Conservation (phyloP, 2,329 filamentous ascomycete species). For the Diaporthe amygdali region DNA sequence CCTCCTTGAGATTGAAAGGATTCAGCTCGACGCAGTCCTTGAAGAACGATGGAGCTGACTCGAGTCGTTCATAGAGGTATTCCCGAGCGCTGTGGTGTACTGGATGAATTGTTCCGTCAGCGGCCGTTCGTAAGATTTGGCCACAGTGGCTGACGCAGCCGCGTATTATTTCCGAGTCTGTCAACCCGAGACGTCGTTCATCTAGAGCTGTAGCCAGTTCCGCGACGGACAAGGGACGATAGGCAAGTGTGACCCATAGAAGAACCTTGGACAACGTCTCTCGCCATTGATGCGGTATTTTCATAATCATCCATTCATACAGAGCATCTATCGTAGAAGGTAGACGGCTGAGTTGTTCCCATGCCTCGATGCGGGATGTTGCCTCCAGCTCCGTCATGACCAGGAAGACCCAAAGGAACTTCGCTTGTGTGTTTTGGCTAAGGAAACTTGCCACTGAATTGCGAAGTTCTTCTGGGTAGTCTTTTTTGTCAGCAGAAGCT, state of each 20-base stretch:
- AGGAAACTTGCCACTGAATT: not conserved
- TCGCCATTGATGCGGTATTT: not conserved
- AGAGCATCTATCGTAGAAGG: not conserved
- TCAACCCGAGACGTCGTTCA: not conserved
- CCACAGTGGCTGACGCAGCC: not conserved
- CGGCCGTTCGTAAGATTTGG: not conserved
- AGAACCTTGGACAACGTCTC: not conserved
- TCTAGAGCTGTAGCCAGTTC: not conserved
- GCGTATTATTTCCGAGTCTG: not conserved
- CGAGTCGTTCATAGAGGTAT: not conserved
- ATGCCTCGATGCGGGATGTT: not conserved
- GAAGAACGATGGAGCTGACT: not conserved
- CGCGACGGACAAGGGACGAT: not conserved
- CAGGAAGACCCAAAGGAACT: not conserved
- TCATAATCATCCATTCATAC: not conserved
- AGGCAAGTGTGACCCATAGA: not conserved
- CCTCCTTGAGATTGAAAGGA: not conserved
- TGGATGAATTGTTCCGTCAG: not conserved
- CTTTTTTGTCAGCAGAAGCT: not conserved
- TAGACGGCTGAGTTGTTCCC: not conserved
- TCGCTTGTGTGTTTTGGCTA: not conserved
- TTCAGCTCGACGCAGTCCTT: not conserved
- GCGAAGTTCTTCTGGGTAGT: not conserved
- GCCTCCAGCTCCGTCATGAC: not conserved
- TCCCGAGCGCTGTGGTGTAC: not conserved